Evolutionary conservation across 441 rosid species (phyloP).

Genomic region (Rhodomyrtus psidioides): DNA sequence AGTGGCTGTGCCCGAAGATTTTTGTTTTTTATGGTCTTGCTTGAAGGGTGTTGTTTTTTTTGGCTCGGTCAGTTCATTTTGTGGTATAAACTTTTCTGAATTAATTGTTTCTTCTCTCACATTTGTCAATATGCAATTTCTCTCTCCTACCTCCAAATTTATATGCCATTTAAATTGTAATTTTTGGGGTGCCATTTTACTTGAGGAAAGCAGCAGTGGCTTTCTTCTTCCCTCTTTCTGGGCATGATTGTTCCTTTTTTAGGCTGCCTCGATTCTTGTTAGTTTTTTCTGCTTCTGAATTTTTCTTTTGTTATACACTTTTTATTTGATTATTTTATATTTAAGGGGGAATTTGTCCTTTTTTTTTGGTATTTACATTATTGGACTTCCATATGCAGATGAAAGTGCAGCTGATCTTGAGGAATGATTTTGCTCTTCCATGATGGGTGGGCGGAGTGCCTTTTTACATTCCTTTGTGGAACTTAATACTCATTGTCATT

Average conservation of each 20-base stretch:
- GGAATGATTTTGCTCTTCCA: slow-evolving; percentile 27
- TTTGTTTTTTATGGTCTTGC: neutral
- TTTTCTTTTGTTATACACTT: neutral
- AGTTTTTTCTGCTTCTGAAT: neutral
- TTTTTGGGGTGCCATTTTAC: neutral
- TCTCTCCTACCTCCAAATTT: neutral
- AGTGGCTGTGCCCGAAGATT: neutral
- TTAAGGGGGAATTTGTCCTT: slow-evolving; percentile 3
- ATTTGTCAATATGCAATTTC: neutral
- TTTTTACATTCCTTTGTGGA: neutral
- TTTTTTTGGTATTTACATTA: slow-evolving; percentile 14
- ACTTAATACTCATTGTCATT: neutral
- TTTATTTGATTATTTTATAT: neutral
- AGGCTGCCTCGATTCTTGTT: neutral
- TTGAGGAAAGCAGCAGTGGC: neutral
- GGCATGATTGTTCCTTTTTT: neutral
- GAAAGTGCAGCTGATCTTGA: slow-evolving; percentile 39
- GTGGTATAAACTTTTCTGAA: neutral
- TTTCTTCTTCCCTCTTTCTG: neutral
- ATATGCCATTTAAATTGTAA: neutral
- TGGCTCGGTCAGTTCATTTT: neutral
- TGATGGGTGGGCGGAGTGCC: neutral
- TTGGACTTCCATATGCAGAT: slow-evolving; percentile 58
- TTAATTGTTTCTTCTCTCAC: neutral
- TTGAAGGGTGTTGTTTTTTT: neutral